Evolutionary conservation across 805 yeast genomes (phyloP).

Genomic region (Ogataea parapolymorpha): DNA sequence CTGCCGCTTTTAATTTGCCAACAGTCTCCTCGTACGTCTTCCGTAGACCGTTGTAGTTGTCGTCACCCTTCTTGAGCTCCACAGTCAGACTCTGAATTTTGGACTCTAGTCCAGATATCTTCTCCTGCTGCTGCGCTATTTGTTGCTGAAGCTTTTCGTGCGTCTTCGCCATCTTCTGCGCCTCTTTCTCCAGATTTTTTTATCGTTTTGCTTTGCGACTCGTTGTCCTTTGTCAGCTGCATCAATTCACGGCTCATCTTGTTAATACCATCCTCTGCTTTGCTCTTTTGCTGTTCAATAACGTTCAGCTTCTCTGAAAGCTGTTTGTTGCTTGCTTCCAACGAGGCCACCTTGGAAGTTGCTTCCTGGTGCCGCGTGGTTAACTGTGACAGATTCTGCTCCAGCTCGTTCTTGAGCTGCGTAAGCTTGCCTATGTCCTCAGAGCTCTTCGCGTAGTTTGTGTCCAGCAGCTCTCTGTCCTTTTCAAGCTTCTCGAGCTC

Average conservation of each 20-base stretch:
- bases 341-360: constrained; percentile 13
- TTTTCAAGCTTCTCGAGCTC: constrained; percentile 35
- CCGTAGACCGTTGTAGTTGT: constrained; percentile 27
- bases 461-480: constrained; percentile 25
- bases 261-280: constrained; percentile 82
- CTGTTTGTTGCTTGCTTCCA: constrained; percentile 23
- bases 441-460: constrained; percentile 23
- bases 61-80: constrained; percentile 22
- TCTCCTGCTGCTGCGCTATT: constrained; percentile 21
- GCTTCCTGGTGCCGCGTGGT: constrained; percentile 23
- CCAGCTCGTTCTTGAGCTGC: constrained; percentile 30
- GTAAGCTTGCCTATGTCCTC: constrained; percentile 26
- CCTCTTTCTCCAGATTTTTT: constrained; percentile 41
- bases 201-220: constrained; percentile 43
- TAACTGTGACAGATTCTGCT: constrained; percentile 28
- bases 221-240: constrained; percentile 58
- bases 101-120: constrained; percentile 21
- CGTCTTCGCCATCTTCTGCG: constrained; percentile 30
- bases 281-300: constrained; percentile 36
- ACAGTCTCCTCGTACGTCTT: constrained; percentile 22
- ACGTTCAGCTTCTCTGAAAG: constrained; percentile 30
- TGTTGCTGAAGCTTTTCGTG: constrained; percentile 34
- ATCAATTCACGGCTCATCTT: constrained; percentile 85
- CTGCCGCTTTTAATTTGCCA: constrained; percentile 23
- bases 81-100: constrained; percentile 12